Base-by-base conservation (phyloP, 192 early-diverging fungal species). In the Cetraspora pellucida region DNA sequence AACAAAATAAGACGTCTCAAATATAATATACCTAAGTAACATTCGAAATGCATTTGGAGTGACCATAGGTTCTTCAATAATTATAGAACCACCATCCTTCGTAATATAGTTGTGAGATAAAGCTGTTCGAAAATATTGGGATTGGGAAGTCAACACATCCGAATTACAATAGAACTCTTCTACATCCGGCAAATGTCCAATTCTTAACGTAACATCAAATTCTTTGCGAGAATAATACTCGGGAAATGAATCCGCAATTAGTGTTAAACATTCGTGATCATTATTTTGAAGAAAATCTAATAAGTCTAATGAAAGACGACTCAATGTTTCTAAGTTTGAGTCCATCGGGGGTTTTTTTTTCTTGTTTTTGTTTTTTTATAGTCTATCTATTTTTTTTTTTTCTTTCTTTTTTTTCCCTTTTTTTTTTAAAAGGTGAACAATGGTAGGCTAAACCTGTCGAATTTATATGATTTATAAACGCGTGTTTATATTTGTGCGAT, bases 91-190 rank as follows among this genome's bases (percentile, higher is more conserved):
- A 57, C 21, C 55, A 23, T 57, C 17, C 19, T 57, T 57, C 10
- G 10, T 23, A 57, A 57, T 10, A 57, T 57, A 57, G 23, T 57
- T 3, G 10, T 57, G 55, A 23, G 55, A 57, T 57, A 57, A 57
- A 19, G 55, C 55, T 21, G 55, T 57, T 57, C 21, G 55, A 57
- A 57, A 57, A 57, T 57, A 57, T 57, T 19, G 23, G 19, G 55
- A 57, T 57, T 19, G 17, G 2, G 55, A 57, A 57, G 9, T 57
- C 23, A 57, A 25, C 21, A 57, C 23, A 21, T 57, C 21, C 23
- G 55, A 57, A 57, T 57, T 57, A 57, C 55, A 57, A 57, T 57
- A 57, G 21, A 19, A 57, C 10, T 57, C 19, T 57, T 57, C 55
- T 57, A 19, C 55, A 57, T 21, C 21, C 7, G 37, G 37, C 37